A percentile compares a stretch with the other conserved stretches of the same genome.
These are phyloP conservation scores for Porcisia deanei DNA, from an alignment of 208 protist species.

Conservation along the genomic window DNA sequence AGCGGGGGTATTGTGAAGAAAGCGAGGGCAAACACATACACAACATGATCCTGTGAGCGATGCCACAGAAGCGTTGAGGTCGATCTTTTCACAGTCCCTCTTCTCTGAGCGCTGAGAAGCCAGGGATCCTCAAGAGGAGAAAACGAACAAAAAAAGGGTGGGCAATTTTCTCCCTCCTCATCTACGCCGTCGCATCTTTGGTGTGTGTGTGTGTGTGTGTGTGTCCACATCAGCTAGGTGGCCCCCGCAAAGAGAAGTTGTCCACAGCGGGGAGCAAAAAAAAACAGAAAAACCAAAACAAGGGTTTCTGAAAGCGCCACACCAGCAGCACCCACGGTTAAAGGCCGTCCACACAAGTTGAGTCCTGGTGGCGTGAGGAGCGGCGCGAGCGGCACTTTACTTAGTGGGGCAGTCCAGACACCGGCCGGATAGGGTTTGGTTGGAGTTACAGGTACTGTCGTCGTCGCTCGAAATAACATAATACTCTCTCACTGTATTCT, in stretches of 20 bases:
- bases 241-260: neutral
- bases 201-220: no score
- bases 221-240: no score
- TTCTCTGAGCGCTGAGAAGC: no score
- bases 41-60: neutral
- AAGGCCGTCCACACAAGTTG: neutral
- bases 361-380: neutral
- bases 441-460: conserved; percentile 2
- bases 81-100: no score
- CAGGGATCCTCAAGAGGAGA: no score
- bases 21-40: neutral
- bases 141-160: no score
- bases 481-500: neutral
- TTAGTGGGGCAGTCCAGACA: no score
- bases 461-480: conserved; percentile 21
- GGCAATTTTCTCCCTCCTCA: no score
- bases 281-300: no score
- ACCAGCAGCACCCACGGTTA: neutral
- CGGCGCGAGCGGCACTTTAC: neutral
- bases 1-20: neutral
- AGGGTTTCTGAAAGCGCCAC: no score
- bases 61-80: no score
- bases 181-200: no score
- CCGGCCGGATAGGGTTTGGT: neutral
- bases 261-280: neutral